A percentile compares a stretch with the other conserved stretches of the same genome.
These are phyloP conservation scores for Nitzschia palea DNA, from an alignment of 108 stramenopile species.

Conservation along the genomic window DNA sequence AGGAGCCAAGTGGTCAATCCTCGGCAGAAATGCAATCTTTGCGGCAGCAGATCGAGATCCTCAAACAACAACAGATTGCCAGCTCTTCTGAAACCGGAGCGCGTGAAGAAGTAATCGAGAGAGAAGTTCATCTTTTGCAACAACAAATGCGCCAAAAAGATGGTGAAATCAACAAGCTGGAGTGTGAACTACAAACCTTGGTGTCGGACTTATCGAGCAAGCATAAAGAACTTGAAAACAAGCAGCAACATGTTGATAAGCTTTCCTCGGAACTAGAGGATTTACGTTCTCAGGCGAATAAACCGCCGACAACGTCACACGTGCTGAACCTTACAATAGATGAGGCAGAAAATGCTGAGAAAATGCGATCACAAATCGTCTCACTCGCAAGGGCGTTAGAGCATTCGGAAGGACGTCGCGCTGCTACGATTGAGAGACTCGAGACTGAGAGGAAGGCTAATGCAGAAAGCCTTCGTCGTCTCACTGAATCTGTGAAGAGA, in stretches of 20 bases:
- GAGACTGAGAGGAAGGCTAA: slow-evolving; percentile 57
- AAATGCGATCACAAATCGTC: slow-evolving; percentile 57
- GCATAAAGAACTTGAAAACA: slow-evolving; percentile 27
- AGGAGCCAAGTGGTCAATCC: slow-evolving; percentile 26
- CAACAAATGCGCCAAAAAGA: slow-evolving; percentile 22
- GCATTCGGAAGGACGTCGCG: slow-evolving; percentile 61
- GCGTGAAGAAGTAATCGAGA: slow-evolving; percentile 15
- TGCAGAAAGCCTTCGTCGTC: slow-evolving; percentile 59
- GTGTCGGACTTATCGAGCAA: slow-evolving; percentile 28
- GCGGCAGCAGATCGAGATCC: slow-evolving; percentile 23
- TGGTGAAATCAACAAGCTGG: slow-evolving; percentile 35
- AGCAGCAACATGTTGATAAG: slow-evolving; percentile 35
- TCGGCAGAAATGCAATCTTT: slow-evolving; percentile 17
- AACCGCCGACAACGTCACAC: slow-evolving; percentile 12
- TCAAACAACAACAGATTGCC: slow-evolving; percentile 5
- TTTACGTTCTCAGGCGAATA: not conserved
- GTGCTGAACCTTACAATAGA: slow-evolving; percentile 10
- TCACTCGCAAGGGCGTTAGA: slow-evolving; percentile 69
- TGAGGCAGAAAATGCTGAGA: slow-evolving; percentile 54
- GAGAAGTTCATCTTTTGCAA: slow-evolving; percentile 30
- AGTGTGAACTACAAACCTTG: slow-evolving; percentile 28
- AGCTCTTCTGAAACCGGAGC: slow-evolving; percentile 13
- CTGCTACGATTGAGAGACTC: slow-evolving; percentile 68
- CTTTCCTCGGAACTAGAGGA: slow-evolving; percentile 34
- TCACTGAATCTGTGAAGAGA: slow-evolving; percentile 68